Conservation (phyloP, 73 alveolate genomes). For the Tetrahymena thermophila region DNA sequence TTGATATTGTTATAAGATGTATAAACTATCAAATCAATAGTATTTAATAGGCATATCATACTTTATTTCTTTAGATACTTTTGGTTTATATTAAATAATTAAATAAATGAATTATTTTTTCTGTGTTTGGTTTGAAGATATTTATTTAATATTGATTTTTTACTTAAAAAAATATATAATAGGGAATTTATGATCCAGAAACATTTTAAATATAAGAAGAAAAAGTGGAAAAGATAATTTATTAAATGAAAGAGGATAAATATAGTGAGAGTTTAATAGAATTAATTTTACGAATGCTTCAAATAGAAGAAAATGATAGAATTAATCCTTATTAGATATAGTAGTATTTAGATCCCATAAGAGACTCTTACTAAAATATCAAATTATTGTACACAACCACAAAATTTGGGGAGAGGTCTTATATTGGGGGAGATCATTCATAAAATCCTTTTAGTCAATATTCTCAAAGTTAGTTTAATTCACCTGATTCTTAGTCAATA, state of each 20-base stretch:
- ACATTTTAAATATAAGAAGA: neutral
- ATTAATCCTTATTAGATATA: neutral
- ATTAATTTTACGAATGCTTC: neutral
- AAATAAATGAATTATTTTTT: no score
- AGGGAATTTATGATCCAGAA: neutral
- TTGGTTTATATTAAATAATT: no score
- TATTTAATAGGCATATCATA: no score
- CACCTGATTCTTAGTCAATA: neutral
- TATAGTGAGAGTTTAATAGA: neutral
- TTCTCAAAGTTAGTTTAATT: neutral
- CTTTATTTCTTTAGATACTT: no score
- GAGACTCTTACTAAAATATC: neutral
- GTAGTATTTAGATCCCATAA: neutral
- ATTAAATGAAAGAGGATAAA: neutral
- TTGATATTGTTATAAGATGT: no score
- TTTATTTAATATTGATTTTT: no score
- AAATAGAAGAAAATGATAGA: neutral
- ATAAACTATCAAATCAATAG: no score
- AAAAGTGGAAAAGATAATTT: neutral
- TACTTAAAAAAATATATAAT: no score
- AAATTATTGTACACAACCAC: neutral
- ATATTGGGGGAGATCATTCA: neutral
- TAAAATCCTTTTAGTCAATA: neutral
- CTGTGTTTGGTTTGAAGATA: no score
- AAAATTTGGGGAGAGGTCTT: neutral